Evolutionary conservation across 2,329 filamentous ascomycete genomes (phyloP), one percentile per base, ranked within the genome.

Genomic region (Fusarium solani-melongenae): DNA sequence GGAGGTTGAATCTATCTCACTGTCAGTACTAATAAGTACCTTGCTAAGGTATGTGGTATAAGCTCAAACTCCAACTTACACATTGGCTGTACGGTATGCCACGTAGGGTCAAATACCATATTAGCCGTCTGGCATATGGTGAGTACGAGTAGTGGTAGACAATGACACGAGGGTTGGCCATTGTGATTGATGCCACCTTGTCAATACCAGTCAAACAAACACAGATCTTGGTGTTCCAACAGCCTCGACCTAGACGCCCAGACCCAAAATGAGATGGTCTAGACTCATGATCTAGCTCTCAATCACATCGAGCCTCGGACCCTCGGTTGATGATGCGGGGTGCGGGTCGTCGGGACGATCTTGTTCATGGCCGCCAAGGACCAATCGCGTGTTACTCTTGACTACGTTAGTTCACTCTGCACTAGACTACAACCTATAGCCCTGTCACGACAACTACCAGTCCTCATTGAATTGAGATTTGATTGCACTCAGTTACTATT

Each of bases 21-120:
- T 41, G 34, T 53, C 17, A 53, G 22, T 17, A 24, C 53, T 20
- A 24, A 24, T 11, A 11, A 10, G 11, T 38, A n/a, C n/a, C 24
- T 10, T 36, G 17, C 2, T 15, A 31, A 29, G 17, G 46, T 31
- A 31, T 5, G 46, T 51, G 46, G 2, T 11, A 31, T 31, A 51
- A 31, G 24, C 27, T 7, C 17, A 29, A 51, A n/a, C 12, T 36
- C 11, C n/a, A 39, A 85, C 88, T 80, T 84, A 93, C 90, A 76
- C 92, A 93, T 90, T 93, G 87, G 58, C 85, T 86, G 76, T 92
- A 93, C 0, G 88, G 86, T 53, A 94, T 92, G 29, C 87, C 87
- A 46, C 92, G 88, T 5, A 94, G 86, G 41, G 86, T 85, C 14
- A 94, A 84, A 78, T 94, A 94, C 91, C 91, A 93, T 29, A 88